Conservation (phyloP, 257 asterid genomes). For the Salvia rosmarinus region DNA sequence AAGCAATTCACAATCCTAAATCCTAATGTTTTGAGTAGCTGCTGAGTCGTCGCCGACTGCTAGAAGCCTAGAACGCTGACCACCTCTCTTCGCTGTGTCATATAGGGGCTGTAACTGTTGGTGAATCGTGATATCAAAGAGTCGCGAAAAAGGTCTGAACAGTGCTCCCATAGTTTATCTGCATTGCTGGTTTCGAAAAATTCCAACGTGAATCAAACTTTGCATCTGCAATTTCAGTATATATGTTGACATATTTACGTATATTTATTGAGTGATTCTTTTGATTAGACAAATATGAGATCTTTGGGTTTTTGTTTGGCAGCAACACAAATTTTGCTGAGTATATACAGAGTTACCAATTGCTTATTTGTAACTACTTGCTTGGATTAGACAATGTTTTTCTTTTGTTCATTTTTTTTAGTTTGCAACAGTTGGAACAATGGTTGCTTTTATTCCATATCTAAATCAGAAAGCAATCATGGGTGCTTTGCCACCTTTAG, state of each 20-base stretch:
- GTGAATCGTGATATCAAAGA: too few species aligned
- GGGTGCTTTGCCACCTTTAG: too few species aligned
- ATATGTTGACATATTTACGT: slow-evolving; percentile 22
- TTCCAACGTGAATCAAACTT: slow-evolving; percentile 13
- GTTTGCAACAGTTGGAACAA: slow-evolving; percentile 4
- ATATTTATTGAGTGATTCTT: slow-evolving; percentile 37
- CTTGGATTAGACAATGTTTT: neutral
- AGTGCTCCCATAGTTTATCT: too few species aligned
- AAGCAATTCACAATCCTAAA: too few species aligned
- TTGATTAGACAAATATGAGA: slow-evolving; percentile 24
- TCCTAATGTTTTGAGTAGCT: too few species aligned
- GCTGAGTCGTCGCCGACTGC: too few species aligned
- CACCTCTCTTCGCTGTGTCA: too few species aligned
- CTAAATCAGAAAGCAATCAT: neutral
- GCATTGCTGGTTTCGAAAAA: slow-evolving; percentile 23
- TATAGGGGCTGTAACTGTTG: too few species aligned
- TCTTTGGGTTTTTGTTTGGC: slow-evolving; percentile 30
- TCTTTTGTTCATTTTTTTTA: too few species aligned
- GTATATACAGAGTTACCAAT: slow-evolving; percentile 35
- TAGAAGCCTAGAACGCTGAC: too few species aligned
- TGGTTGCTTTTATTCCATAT: neutral
- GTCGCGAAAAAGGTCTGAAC: too few species aligned
- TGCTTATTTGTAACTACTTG: slow-evolving; percentile 37
- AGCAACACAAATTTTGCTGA: slow-evolving; percentile 22
- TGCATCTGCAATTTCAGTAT: slow-evolving; percentile 32